A percentile compares a stretch with the other conserved stretches of the same genome.
Evolutionary conservation across 129 eudicot genomes (phyloP).

Genomic region (Kitagawia praeruptora): DNA sequence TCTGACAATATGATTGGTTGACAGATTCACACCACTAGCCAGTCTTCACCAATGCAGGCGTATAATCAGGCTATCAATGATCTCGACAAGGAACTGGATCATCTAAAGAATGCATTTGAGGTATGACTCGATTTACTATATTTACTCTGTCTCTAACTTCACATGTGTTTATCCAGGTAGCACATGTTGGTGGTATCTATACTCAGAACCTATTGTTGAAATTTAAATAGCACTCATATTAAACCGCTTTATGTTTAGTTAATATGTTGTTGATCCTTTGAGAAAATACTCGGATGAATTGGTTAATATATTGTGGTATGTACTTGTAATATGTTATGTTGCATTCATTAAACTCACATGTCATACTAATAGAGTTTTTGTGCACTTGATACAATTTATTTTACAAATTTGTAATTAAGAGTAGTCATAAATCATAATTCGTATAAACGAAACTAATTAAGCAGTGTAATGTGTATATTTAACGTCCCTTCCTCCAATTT

Average conservation of each 20-base stretch:
- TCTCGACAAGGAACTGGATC: slow-evolving; percentile 92
- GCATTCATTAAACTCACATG: too few species aligned
- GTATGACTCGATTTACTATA: slow-evolving; percentile 20
- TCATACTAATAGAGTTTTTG: too few species aligned
- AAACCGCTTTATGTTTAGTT: background rate
- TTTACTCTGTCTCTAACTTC: background rate
- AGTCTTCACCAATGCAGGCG: slow-evolving; percentile 91
- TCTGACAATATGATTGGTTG: slow-evolving; percentile 3
- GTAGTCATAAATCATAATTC: too few species aligned
- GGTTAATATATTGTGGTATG: too few species aligned
- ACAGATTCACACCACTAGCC: slow-evolving; percentile 94
- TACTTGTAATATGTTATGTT: too few species aligned
- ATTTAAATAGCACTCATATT: background rate
- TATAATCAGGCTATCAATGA: slow-evolving; percentile 89
- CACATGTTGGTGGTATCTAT: background rate
- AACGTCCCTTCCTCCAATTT: too few species aligned
- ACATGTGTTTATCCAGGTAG: background rate
- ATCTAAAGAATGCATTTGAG: slow-evolving; percentile 84
- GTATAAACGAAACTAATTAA: too few species aligned
- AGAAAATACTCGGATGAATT: background rate
- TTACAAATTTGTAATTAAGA: too few species aligned
- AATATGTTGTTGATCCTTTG: background rate
- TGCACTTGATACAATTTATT: too few species aligned
- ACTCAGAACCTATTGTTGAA: background rate
- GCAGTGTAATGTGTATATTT: too few species aligned